Base-by-base conservation (phyloP, 2,329 filamentous ascomycete species). In the Cladophialophora bantiana region DNA sequence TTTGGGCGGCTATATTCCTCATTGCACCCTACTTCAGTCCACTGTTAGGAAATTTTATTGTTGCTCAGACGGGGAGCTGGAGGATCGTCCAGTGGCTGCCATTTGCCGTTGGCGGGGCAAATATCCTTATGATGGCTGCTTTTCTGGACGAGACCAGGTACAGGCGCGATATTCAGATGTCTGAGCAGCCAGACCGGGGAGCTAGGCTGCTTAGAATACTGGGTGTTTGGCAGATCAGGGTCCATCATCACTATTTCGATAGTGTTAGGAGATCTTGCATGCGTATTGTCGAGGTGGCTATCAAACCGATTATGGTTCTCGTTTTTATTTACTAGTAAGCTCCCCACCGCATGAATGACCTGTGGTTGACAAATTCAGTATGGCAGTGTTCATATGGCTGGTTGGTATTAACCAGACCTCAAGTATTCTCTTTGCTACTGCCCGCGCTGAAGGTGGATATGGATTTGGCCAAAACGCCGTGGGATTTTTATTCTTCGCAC, bases 401-500 rank as follows among this genome's bases (percentile, higher is more conserved):
- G 74, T 79, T 20, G 85, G 84, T 4, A 83, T 87, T 74, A 86
- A 87, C 71, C 85, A 83, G 0, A 85, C 84, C 0, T 76, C 85
- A 0, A 78, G 82, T 40, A 83, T 86, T 10, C 82, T 86, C 60
- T 76, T 87, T 3, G 76, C 77, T 0, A 80, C 80, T 0, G 74
- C 84, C 2, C 9, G 9, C 13, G 56, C 12, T 18, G 34, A 13
- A 3, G 61, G 62, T 15, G 65, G 65, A 36, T 86, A 86, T 71
- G 77, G 79, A 3, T 85, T 86, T 71, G 81, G 79, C 0, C 78
- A 80, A 0, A 79, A 79, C 55, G 77, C 82, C 55, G 82, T 86
- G 50, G 85, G 82, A 1, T 81, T 78, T 84, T 35, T 88, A 72
- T 87, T 87, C 75, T 86, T 88, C 72, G 83, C 84, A 0, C 84